Percentiles rank a stretch among this genome's conserved stretches.
These are phyloP conservation scores for Monosporascus sp. DNA, from an alignment of 2,329 filamentous ascomycete genomes.

Conservation along the genomic window DNA sequence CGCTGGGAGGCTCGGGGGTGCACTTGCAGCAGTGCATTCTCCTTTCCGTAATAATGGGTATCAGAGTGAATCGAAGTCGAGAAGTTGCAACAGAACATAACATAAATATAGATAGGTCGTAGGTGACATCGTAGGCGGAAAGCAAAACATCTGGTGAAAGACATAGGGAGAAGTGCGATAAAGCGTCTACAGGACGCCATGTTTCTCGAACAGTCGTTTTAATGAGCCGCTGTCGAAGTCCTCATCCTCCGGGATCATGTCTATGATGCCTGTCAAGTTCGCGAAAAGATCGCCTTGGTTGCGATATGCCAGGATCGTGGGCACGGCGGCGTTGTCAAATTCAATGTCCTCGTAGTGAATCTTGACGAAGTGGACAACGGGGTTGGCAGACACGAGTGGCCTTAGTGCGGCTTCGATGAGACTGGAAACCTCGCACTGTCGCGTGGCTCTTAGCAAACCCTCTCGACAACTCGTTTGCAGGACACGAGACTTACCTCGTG, in stretches of 20 bases:
- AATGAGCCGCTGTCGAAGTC: slow-evolving; percentile 51
- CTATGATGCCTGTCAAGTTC: slow-evolving; percentile 79
- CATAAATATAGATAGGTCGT: background rate
- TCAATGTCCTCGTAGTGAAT: slow-evolving; percentile 89
- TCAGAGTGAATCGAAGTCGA: background rate
- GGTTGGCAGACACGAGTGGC: slow-evolving; percentile 66
- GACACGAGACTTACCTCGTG: slow-evolving; percentile 59
- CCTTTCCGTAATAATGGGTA: slow-evolving; percentile 2
- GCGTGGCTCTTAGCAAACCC: slow-evolving; percentile 18
- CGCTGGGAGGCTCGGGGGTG: too few species aligned
- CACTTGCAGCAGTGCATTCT: too few species aligned
- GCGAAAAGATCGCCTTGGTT: slow-evolving; percentile 85
- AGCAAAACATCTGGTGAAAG: slow-evolving; percentile 1
- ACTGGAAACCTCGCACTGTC: slow-evolving; percentile 70
- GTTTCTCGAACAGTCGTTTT: slow-evolving; percentile 45
- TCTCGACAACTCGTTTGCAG: slow-evolving; percentile 9
- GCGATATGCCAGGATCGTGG: slow-evolving; percentile 82
- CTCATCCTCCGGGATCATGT: slow-evolving; percentile 72
- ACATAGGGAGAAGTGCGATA: background rate
- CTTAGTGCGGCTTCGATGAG: slow-evolving; percentile 74
- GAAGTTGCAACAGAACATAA: background rate
- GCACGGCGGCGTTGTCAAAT: slow-evolving; percentile 83
- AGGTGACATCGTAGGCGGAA: background rate
- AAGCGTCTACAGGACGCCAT: slow-evolving; percentile 45
- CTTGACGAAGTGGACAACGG: slow-evolving; percentile 79